Evolutionary conservation across 345 rosid species (phyloP).

Genomic region (Erodium maritimum): DNA sequence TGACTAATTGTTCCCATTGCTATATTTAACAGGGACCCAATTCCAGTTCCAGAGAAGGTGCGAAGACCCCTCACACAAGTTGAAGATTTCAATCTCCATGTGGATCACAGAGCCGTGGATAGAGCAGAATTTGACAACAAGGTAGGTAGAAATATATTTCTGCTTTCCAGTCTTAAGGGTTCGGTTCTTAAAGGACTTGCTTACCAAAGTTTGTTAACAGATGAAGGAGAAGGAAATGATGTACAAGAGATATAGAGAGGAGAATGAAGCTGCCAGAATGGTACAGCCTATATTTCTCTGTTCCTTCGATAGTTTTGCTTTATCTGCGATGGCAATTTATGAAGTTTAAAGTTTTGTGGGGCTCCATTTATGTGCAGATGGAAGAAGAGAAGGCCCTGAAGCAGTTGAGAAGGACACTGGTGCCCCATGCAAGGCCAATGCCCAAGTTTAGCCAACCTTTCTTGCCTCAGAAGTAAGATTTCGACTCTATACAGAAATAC

Average conservation of each 20-base stretch:
- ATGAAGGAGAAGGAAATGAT: slow-evolving; percentile 75
- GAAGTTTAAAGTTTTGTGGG: neutral
- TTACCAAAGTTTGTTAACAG: slow-evolving; percentile 24
- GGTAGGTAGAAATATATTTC: slow-evolving; percentile 28
- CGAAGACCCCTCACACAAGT: slow-evolving; percentile 84
- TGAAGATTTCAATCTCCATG: slow-evolving; percentile 54
- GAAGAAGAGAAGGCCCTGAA: slow-evolving; percentile 89
- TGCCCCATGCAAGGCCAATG: slow-evolving; percentile 79
- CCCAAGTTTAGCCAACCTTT: slow-evolving; percentile 82
- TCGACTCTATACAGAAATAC: no score
- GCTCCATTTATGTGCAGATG: slow-evolving; percentile 26
- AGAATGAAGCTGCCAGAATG: slow-evolving; percentile 75
- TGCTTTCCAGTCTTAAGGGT: neutral
- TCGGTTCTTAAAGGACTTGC: neutral
- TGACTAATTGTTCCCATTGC: neutral
- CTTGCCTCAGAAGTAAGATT: slow-evolving; percentile 60
- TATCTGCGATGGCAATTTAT: neutral
- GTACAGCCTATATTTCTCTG: slow-evolving; percentile 19
- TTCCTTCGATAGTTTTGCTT: neutral
- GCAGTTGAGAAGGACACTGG: slow-evolving; percentile 83
- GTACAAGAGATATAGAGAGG: slow-evolving; percentile 91
- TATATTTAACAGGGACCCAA: slow-evolving; percentile 52
- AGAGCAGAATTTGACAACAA: slow-evolving; percentile 89
- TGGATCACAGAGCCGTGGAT: slow-evolving; percentile 57
- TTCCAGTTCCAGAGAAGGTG: slow-evolving; percentile 80